Evolutionary conservation across 345 rosid species (phyloP).

Genomic region (Eucalyptus tenuipes): DNA sequence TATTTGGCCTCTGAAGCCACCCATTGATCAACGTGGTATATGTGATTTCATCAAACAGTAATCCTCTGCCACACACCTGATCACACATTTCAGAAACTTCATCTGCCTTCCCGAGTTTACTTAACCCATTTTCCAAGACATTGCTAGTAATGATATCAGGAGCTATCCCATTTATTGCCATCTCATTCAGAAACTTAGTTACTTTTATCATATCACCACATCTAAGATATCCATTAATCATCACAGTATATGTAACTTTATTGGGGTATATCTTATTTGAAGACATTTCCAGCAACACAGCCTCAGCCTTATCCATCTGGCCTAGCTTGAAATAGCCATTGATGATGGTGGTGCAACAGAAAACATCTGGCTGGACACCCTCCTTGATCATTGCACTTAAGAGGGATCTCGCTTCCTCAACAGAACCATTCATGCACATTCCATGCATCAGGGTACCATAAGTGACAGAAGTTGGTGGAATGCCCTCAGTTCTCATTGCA

Average conservation of each 20-base stretch:
- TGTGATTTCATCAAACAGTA: slow-evolving; percentile 43
- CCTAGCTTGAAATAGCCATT: slow-evolving; percentile 65
- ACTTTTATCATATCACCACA: slow-evolving; percentile 50
- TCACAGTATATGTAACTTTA: slow-evolving; percentile 66
- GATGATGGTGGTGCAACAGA: slow-evolving; percentile 66
- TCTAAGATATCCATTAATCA: slow-evolving; percentile 54
- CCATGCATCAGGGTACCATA: slow-evolving; percentile 69
- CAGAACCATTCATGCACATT: slow-evolving; percentile 38
- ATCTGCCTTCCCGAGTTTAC: slow-evolving; percentile 44
- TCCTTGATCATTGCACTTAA: slow-evolving; percentile 49
- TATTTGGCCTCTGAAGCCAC: slow-evolving; percentile 14
- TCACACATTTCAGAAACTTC: slow-evolving; percentile 41
- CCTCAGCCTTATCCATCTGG: slow-evolving; percentile 46
- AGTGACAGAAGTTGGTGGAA: slow-evolving; percentile 34
- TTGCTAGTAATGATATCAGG: slow-evolving; percentile 61
- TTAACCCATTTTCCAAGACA: slow-evolving; percentile 39
- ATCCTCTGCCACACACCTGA: slow-evolving; percentile 11
- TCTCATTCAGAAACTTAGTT: slow-evolving; percentile 40
- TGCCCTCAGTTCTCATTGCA: slow-evolving; percentile 52
- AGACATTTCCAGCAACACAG: slow-evolving; percentile 49
- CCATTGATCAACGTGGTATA: slow-evolving; percentile 52
- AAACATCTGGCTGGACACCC: slow-evolving; percentile 51
- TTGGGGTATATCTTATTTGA: slow-evolving; percentile 39
- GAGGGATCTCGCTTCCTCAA: slow-evolving; percentile 39
- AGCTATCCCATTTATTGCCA: slow-evolving; percentile 42